Percentiles rank a stretch among this genome's conserved stretches.
phyloP scores from a whole-genome alignment of 495 filamentous ascomycete species.

The Aspergillus taichungensis region DNA sequence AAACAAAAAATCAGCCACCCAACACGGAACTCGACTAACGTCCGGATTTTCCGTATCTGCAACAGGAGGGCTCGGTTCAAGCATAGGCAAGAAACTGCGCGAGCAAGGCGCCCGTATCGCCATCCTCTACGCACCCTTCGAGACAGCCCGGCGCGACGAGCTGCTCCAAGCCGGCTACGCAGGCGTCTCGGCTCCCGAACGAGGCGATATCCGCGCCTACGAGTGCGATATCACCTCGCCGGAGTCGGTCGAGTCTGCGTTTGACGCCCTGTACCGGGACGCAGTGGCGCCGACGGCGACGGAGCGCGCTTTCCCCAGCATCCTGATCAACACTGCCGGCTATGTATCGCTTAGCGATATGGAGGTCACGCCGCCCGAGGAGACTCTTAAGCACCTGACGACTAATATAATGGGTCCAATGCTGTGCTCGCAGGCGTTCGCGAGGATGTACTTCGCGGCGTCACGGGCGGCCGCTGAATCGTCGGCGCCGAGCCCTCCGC shows the following conservation, averaged over 20 bases:
- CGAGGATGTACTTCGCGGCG: conserved; percentile 24
- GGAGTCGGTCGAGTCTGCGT: conserved; percentile 27
- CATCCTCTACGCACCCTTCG: conserved; percentile 35
- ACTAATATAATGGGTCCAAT: conserved; percentile 31
- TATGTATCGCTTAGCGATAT: conserved; percentile 35
- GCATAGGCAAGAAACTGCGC: conserved; percentile 29
- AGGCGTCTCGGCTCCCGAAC: not conserved
- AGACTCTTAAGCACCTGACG: conserved; percentile 32
- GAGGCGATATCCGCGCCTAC: conserved; percentile 24
- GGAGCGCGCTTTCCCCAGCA: conserved; percentile 22
- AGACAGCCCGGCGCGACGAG: conserved; percentile 26
- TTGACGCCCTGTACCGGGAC: conserved; percentile 15
- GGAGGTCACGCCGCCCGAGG: conserved; percentile 28
- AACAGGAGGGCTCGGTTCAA: conserved; percentile 30
- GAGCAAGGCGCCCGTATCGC: conserved; percentile 29
- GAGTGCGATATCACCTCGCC: conserved; percentile 36
- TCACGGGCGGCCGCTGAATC: conserved; percentile 5
- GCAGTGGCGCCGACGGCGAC: conserved; percentile 5
- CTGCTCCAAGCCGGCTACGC: conserved; percentile 25
- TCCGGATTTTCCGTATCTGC: too few relatives aligned
- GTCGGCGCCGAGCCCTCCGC: conserved; percentile 11
- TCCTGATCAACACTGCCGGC: conserved; percentile 35
- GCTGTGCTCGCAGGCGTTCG: conserved; percentile 37
- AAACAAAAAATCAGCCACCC: too few relatives aligned
- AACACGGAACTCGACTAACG: too few relatives aligned